Percentiles rank a stretch among this genome's conserved stretches.
Conservation (phyloP, 306 rosid genomes). For the Ceratonia siliqua region DNA sequence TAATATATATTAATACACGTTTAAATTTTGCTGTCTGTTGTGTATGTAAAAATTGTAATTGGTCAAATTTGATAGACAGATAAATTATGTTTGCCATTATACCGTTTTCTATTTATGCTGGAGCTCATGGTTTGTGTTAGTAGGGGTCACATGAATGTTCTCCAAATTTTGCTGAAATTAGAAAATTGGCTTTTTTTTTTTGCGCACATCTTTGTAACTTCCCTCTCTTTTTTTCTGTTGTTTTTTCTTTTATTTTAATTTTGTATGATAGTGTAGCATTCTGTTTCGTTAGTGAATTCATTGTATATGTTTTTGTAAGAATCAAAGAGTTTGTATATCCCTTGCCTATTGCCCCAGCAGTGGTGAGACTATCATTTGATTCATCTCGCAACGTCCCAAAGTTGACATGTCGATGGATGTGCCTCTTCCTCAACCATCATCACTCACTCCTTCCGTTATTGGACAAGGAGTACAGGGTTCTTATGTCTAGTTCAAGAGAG, state of each 20-base stretch:
- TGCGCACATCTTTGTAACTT: slow-evolving; percentile 1
- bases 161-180: neutral
- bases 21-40: neutral
- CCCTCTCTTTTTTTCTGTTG: neutral
- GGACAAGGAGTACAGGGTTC: slow-evolving; percentile 72
- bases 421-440: slow-evolving; percentile 48
- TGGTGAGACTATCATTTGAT: slow-evolving; percentile 69
- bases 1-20: no score
- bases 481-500: slow-evolving; percentile 58
- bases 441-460: slow-evolving; percentile 43
- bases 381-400: slow-evolving; percentile 88
- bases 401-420: slow-evolving; percentile 47
- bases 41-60: neutral
- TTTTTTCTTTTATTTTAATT: neutral
- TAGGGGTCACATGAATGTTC: neutral
- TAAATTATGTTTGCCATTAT: neutral
- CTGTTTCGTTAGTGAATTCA: neutral
- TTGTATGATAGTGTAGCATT: neutral
- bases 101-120: neutral
- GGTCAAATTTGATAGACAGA: slow-evolving; percentile 12
- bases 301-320: slow-evolving; percentile 30
- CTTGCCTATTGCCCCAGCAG: slow-evolving; percentile 72
- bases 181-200: neutral
- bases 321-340: slow-evolving; percentile 88
- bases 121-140: neutral